Conservation (phyloP, 495 filamentous ascomycete genomes). For the Pseudevernia furfuracea region DNA sequence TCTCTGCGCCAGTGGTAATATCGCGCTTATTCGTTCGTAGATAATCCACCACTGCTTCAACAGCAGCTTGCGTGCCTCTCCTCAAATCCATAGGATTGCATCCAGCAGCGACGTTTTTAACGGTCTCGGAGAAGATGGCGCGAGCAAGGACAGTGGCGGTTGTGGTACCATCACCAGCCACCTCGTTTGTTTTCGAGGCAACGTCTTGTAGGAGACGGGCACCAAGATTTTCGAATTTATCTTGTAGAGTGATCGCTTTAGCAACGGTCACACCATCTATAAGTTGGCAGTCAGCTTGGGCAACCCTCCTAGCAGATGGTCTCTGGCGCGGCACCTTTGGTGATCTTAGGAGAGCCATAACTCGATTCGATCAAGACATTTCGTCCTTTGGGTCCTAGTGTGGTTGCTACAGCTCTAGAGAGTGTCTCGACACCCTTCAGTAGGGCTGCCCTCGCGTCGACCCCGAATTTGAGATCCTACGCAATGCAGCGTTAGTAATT, state of each 20-base stretch:
- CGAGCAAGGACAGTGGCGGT: conserved; percentile 94
- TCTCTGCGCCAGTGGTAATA: conserved; percentile 94
- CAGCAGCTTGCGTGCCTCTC: conserved; percentile 91
- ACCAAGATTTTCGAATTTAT: conserved; percentile 99
- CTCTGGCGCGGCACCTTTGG: conserved; percentile 67
- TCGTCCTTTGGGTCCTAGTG: conserved; percentile 92
- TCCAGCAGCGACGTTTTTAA: conserved; percentile 98
- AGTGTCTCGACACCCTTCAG: conserved; percentile 94
- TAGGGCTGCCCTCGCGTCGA: conserved; percentile 82
- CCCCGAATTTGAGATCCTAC: conserved; percentile 96
- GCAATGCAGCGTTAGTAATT: background rate
- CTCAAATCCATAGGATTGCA: conserved; percentile 99
- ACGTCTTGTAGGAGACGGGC: conserved; percentile 95
- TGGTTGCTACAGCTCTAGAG: conserved; percentile 92
- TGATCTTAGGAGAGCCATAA: conserved; percentile 98
- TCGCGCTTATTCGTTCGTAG: conserved; percentile 89
- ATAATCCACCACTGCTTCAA: conserved; percentile 89
- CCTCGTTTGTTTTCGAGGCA: conserved; percentile 97
- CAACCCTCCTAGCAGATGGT: background rate
- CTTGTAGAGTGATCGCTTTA: conserved; percentile 84
- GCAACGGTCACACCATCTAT: conserved; percentile 92
- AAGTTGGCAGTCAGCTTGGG: conserved; percentile 28
- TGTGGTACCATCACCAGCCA: conserved; percentile 96
- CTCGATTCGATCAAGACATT: conserved; percentile 97
- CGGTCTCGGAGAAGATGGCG: conserved; percentile 98